Percentiles rank a stretch among this genome's conserved stretches.
Conservation (phyloP, 139 green algal genomes). For the Picochlorum sp. region DNA sequence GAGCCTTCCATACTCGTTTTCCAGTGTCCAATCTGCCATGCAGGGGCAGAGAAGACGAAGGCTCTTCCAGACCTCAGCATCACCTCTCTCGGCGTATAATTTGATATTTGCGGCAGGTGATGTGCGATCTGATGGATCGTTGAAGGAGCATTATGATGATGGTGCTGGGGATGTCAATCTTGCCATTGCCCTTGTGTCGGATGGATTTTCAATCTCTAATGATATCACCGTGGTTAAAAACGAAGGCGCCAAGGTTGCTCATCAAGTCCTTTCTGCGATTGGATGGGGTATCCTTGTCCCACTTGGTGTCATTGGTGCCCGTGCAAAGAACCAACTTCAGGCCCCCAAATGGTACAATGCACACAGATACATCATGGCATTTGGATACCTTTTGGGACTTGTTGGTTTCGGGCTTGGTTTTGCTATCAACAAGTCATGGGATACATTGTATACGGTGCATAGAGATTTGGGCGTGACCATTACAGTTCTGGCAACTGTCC, state of each 20-base stretch:
- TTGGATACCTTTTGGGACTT: conserved; percentile 3
- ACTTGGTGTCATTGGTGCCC: background rate
- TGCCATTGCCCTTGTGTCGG: background rate
- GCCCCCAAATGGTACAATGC: background rate
- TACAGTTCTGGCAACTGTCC: conserved; percentile 5
- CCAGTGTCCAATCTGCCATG: background rate
- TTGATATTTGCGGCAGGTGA: conserved; percentile 1
- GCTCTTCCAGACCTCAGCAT: background rate
- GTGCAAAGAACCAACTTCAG: background rate
- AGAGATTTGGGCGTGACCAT: conserved; percentile 5
- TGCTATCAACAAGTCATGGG: background rate
- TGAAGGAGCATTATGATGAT: background rate
- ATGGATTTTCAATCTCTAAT: background rate
- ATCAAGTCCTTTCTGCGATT: background rate
- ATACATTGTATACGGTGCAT: conserved; percentile 4
- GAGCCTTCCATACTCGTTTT: background rate
- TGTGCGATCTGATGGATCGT: background rate
- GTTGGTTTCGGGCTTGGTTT: conserved; percentile 4
- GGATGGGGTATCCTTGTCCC: conserved; percentile 7
- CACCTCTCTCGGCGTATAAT: background rate
- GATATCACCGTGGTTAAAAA: background rate
- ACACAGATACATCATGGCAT: background rate
- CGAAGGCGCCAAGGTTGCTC: background rate
- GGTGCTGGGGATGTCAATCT: background rate
- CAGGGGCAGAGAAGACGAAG: no score